Evolutionary conservation across 2,329 filamentous ascomycete genomes (phyloP).

Genomic region (Monilinia fructicola): DNA sequence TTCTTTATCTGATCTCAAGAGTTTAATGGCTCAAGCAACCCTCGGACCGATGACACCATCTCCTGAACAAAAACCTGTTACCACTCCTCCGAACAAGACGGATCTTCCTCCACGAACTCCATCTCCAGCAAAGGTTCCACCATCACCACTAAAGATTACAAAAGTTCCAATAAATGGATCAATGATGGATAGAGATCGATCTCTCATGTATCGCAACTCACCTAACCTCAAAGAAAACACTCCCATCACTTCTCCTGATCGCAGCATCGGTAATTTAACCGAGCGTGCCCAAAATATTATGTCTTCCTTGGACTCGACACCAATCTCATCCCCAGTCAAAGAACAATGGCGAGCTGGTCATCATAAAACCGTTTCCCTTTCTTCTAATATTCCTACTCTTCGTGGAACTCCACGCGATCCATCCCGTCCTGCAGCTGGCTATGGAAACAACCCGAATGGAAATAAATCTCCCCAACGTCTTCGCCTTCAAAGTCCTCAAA

Average conservation of each 20-base stretch:
- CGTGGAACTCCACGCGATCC: slow-evolving; percentile 32
- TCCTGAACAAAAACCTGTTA: slow-evolving; percentile 9
- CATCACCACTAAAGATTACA: slow-evolving; percentile 24
- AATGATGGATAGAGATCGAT: slow-evolving; percentile 34
- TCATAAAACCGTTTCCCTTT: slow-evolving; percentile 34
- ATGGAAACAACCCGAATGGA: slow-evolving; percentile 15
- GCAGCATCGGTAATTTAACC: slow-evolving; percentile 34
- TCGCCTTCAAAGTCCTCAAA: slow-evolving; percentile 69
- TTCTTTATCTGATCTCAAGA: slow-evolving; percentile 82
- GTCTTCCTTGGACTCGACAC: slow-evolving; percentile 33
- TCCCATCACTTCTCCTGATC: slow-evolving; percentile 27
- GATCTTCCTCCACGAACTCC: slow-evolving; percentile 38
- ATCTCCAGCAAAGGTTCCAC: slow-evolving; percentile 30
- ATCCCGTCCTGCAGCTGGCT: slow-evolving; percentile 31
- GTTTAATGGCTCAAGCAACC: slow-evolving; percentile 61
- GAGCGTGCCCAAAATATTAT: slow-evolving; percentile 39
- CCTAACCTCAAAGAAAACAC: slow-evolving; percentile 38
- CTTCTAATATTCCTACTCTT: slow-evolving; percentile 40
- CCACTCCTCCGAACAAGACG: slow-evolving; percentile 25
- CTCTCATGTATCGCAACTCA: slow-evolving; percentile 30
- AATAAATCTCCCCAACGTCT: slow-evolving; percentile 47
- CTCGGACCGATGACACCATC: slow-evolving; percentile 47
- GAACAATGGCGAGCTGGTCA: slow-evolving; percentile 38
- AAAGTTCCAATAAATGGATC: slow-evolving; percentile 38
- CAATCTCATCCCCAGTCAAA: slow-evolving; percentile 27